Evolutionary conservation across 345 rosid genomes (phyloP), one percentile per base, ranked within the genome.

Genomic region (Mercurialis annua): DNA sequence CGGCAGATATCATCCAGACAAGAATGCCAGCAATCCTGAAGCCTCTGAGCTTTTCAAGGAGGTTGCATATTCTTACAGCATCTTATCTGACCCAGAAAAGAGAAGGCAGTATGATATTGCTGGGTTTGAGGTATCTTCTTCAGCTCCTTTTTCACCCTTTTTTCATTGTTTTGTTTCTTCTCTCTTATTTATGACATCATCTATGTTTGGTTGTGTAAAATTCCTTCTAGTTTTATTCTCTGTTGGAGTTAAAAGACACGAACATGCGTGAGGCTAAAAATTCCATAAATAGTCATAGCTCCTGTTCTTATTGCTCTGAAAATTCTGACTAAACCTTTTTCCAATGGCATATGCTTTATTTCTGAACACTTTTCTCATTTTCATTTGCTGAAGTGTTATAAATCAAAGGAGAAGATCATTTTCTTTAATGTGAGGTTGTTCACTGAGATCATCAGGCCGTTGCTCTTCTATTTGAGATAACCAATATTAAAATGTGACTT

Each of bases 41-140:
- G 99, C 99, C 55, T 84, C 98, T 14, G 99, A 95, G 31, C 87
- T 76, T 66, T 95, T 95, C 73, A 92, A 92, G 80, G 99, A 95
- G 81, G 99, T 90, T 77, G 98, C 99, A 43, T 95, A 83, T 84
- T 95, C 99, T 0, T 95, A 95, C 74, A 92, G 96, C 79, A 92
- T 95, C 73, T 85, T 95, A 76, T 88, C 99, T 70, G 98, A 91
- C 62, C 98, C 99, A 33, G 99, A 95, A 72, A 95, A 95, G 83
- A 86, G 96, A 77, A 90, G 97, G 77, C 99, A 95, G 61, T 95
- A 92, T 61, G 98, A 95, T 79, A 92, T 78, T 70, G 92, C 88
- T 31, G 99, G 98, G 43, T 95, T 95, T 78, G 98, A 92, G 98
- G 99, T 94, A 66, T 73, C 9, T 69, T 44, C 61, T 63, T 40